These are phyloP conservation scores for Diplosphaera chodatii DNA, from an alignment of 139 green algal species.

Conservation along the genomic window DNA sequence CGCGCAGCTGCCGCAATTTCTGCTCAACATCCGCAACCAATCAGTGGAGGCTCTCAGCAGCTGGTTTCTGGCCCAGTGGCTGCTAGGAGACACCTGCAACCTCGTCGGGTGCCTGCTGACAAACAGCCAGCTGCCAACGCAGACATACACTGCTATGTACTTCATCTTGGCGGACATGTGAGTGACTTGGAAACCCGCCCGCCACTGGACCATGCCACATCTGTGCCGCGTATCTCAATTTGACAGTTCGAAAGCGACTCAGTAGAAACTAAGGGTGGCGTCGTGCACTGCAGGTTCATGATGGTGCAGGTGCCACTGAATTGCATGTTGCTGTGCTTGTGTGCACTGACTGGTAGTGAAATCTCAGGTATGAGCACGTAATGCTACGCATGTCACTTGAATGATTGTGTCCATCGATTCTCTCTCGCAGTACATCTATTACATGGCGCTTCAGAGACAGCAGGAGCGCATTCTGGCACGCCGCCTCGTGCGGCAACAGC, in stretches of 20 bases:
- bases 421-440: constrained; percentile 29
- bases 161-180: constrained; percentile 4
- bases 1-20: constrained; percentile 74
- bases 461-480: constrained; percentile 12
- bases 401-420: no score
- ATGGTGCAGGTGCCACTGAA: not conserved
- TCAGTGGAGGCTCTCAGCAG: constrained; percentile 68
- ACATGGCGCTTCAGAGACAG: constrained; percentile 13
- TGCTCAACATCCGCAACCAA: constrained; percentile 72
- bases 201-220: no score
- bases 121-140: constrained; percentile 74
- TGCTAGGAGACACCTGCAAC: constrained; percentile 69
- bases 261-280: no score
- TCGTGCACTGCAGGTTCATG: not conserved
- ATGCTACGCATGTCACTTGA: no score
- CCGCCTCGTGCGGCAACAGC: not conserved
- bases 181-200: no score
- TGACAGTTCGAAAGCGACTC: no score
- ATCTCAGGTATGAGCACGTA: no score
- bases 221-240: no score
- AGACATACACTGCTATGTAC: constrained; percentile 56
- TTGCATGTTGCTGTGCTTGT: no score
- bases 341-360: no score
- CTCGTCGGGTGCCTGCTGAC: constrained; percentile 77
- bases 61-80: constrained; percentile 85